Evolutionary conservation across 345 rosid genomes (phyloP).

Genomic region (Dimocarpus longan): DNA sequence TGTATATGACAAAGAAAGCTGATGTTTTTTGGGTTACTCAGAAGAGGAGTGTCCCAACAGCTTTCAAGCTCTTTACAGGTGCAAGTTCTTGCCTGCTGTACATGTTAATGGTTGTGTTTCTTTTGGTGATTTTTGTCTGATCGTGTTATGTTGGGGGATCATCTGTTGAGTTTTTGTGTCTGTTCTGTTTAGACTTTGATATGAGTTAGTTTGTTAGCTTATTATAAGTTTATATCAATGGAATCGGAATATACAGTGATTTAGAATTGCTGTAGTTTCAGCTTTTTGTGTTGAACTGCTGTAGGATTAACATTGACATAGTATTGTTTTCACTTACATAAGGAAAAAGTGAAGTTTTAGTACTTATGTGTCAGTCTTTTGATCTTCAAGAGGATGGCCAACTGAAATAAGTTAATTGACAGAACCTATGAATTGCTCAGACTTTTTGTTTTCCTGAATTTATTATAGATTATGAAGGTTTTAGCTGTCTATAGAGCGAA

Average conservation of each 20-base stretch:
- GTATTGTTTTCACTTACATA: background rate
- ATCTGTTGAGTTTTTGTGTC: background rate
- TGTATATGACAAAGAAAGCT: constrained; percentile 87
- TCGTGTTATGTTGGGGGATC: background rate
- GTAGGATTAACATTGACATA: background rate
- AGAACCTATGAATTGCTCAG: background rate
- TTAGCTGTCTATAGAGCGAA: background rate
- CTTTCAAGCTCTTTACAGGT: constrained; percentile 98
- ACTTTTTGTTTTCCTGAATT: background rate
- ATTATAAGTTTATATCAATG: background rate
- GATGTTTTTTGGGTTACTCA: constrained; percentile 96
- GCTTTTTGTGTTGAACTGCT: background rate
- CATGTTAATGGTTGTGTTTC: background rate
- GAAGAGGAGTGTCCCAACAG: constrained; percentile 96
- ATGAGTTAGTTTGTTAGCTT: background rate
- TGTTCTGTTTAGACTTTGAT: background rate
- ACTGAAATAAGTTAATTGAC: background rate
- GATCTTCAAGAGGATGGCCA: background rate
- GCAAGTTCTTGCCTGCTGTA: constrained; percentile 5
- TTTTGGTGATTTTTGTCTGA: background rate
- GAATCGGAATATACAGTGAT: background rate
- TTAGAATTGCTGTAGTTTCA: background rate
- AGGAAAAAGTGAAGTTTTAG: background rate
- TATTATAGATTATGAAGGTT: background rate
- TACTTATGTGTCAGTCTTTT: background rate